phyloP scores from a whole-genome alignment of 2,329 filamentous ascomycete species.

The Fusarium sp. region DNA sequence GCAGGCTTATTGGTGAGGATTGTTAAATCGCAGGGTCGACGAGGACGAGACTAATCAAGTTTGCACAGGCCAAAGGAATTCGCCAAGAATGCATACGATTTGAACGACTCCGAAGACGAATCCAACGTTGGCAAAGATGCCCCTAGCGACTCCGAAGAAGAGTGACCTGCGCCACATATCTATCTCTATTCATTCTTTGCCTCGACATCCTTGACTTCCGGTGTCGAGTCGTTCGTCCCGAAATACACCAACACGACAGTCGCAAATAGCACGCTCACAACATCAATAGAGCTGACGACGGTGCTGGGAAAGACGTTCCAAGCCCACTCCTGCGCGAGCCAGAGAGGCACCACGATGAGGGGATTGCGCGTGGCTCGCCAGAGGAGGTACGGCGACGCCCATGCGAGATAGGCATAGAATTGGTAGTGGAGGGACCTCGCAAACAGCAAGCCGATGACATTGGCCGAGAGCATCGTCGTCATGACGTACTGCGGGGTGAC shows the following conservation, averaged over 20 bases:
- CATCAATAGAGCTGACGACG: constrained; percentile 65
- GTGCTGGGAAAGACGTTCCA: constrained; percentile 96
- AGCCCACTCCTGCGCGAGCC: constrained; percentile 87
- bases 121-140: constrained; percentile 88
- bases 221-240: constrained; percentile 61
- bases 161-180: constrained; percentile 31
- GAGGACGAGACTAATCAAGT: constrained; percentile 26
- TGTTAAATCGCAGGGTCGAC: not conserved
- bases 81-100: constrained; percentile 70
- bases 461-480: constrained; percentile 81
- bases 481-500: constrained; percentile 80
- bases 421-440: constrained; percentile 94
- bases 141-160: constrained; percentile 83
- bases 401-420: constrained; percentile 92
- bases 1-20: constrained; percentile 80
- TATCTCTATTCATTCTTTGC: constrained; percentile 49
- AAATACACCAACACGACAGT: constrained; percentile 74
- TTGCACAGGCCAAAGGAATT: constrained; percentile 81
- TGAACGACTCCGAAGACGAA: constrained; percentile 80
- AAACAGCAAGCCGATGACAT: constrained; percentile 84
- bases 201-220: constrained; percentile 30
- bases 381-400: constrained; percentile 87
- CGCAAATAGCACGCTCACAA: constrained; percentile 76
- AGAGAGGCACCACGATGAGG: constrained; percentile 74
- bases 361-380: constrained; percentile 82